Percentiles rank a stretch among this genome's conserved stretches.
These are phyloP conservation scores for Lavandula angustifolia DNA, from an alignment of 257 asterid genomes.

Conservation along the genomic window DNA sequence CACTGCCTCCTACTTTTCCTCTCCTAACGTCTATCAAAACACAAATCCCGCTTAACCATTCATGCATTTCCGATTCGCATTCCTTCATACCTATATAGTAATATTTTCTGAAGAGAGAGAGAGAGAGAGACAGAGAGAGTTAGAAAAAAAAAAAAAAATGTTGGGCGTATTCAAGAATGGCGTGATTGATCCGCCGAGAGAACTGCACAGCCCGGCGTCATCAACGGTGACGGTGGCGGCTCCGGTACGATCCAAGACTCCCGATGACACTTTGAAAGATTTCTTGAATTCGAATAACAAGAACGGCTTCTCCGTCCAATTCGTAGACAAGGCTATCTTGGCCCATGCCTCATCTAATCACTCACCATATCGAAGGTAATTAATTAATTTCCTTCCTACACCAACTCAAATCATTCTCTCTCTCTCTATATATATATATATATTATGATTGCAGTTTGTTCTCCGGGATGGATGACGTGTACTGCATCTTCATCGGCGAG, in stretches of 20 bases:
- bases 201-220: slow-evolving; percentile 67
- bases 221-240: slow-evolving; percentile 25
- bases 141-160: slow-evolving; percentile 38
- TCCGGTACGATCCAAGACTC: slow-evolving; percentile 35
- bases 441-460: slow-evolving; percentile 75
- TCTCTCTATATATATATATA: too few relatives aligned
- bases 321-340: slow-evolving; percentile 61
- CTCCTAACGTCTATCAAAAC: background rate
- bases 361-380: slow-evolving; percentile 57
- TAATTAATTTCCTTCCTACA: background rate
- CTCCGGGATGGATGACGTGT: slow-evolving; percentile 75
- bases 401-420: too few relatives aligned
- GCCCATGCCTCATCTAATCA: slow-evolving; percentile 54
- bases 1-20: slow-evolving; percentile 46
- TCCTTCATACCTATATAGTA: slow-evolving; percentile 17
- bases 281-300: slow-evolving; percentile 55
- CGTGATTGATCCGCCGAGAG: slow-evolving; percentile 75
- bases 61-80: background rate
- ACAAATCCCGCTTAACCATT: too few relatives aligned
- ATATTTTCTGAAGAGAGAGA: background rate
- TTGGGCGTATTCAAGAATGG: slow-evolving; percentile 76
- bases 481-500: slow-evolving; percentile 77
- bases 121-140: background rate
- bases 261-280: slow-evolving; percentile 58
- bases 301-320: slow-evolving; percentile 58